phyloP scores from a whole-genome alignment of 768 basidiomycete species.

The Gymnopilus junonius region DNA sequence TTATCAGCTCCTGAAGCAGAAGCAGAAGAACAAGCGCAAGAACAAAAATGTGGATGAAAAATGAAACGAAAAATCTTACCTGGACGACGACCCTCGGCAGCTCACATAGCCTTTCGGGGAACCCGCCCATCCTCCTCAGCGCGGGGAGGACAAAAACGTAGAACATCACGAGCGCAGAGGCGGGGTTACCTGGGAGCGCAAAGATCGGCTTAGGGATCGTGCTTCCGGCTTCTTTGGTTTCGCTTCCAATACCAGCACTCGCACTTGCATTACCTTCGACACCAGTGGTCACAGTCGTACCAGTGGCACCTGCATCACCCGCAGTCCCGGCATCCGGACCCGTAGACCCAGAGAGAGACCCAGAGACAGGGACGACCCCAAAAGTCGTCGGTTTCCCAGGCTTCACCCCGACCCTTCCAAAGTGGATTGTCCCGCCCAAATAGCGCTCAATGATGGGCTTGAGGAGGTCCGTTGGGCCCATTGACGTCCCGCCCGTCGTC shows the following conservation, averaged over 20 bases:
- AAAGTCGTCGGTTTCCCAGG: conserved; percentile 92
- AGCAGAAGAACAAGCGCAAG: background rate
- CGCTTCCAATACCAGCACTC: too few species aligned
- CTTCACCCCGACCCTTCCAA: conserved; percentile 84
- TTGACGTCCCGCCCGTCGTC: conserved; percentile 90
- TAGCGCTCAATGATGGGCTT: conserved; percentile 88
- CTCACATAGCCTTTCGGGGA: conserved; percentile 52
- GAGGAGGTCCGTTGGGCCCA: conserved; percentile 86
- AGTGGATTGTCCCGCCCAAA: conserved; percentile 77
- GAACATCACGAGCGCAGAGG: conserved; percentile 86
- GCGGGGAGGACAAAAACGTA: conserved; percentile 86
- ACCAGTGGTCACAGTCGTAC: too few species aligned
- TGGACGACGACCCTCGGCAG: conserved; percentile 66
- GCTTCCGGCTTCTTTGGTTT: conserved; percentile 2
- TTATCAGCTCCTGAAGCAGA: too few species aligned
- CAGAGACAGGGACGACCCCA: conserved; percentile 63
- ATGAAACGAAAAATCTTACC: conserved; percentile 42
- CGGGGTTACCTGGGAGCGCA: conserved; percentile 89
- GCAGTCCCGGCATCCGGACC: too few species aligned
- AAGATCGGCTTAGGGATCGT: conserved; percentile 65
- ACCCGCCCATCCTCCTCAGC: conserved; percentile 73
- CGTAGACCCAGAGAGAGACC: background rate
- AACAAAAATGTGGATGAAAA: background rate
- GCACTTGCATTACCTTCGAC: too few species aligned
- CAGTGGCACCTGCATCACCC: too few species aligned